Base-by-base conservation (phyloP, 2,329 filamentous ascomycete genomes). In the Penicillium vulpinum region DNA sequence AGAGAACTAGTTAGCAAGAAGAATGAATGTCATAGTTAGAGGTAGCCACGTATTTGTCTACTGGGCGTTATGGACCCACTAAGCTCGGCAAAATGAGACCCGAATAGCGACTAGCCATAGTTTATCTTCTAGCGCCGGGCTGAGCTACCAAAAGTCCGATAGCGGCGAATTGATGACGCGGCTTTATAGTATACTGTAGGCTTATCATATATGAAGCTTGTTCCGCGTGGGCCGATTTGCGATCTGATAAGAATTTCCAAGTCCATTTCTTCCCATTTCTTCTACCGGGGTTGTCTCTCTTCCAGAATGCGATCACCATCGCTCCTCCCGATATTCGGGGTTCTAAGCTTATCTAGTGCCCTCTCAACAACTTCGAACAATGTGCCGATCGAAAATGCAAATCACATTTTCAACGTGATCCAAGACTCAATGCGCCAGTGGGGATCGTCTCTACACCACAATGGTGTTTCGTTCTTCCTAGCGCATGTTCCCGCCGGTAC, bases 351-450 rank as follows among this genome's bases (percentile, higher is more conserved):
- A 50, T 58, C 56, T 18, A 41, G 33, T 31, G 43, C 51, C 40
- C 21, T 56, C 26, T 24, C 46, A 50, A 38, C 48, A 15, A 13
- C 46, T 15, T 38, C 24, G 24, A 39, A 24, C 15, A 54, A 40
- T 33, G 24, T 9, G n/a, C 36, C 46, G 5, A 39, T 51, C 18
- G 57, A 54, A 11, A 87, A 89, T 70, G 85, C 83, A 8, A 82
- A 84, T 62, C 81, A 83, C 59, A 84, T 91, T 54, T 91, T 91
- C 80, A 91, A 91, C 67, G 81, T 87, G 16, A 77, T 91, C 18
- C 85, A 91, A 62, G 85, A 85, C 10, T 87, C 88, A 0, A 85
- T 89, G 77, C 81, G 89, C 35, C 88, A 91, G 77, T 92, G 87
- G 84, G 88, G 87, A 1, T 89, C 87, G 0, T 86, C 87, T 0